Evolutionary conservation across 352 stramenopile genomes (phyloP).

Genomic region (Phytophthora pistaciae): DNA sequence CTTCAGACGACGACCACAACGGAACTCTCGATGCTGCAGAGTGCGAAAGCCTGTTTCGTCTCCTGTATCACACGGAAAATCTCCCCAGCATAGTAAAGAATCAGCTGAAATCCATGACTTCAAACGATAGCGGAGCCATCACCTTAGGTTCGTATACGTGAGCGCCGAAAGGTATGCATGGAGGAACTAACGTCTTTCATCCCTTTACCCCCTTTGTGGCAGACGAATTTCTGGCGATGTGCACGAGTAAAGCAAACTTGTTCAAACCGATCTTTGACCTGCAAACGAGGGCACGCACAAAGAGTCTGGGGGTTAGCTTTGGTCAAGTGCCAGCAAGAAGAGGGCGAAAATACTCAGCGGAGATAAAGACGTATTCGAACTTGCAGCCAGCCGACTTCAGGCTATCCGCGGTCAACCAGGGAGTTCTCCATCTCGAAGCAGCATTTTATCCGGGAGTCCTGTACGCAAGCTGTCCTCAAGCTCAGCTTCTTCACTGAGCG

Average conservation of each 20-base stretch:
- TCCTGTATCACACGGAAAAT: constrained; percentile 58
- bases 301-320: constrained; percentile 49
- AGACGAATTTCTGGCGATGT: constrained; percentile 57
- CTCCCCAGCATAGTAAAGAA: constrained; percentile 44
- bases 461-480: background rate
- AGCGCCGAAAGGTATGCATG: background rate
- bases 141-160: constrained; percentile 19
- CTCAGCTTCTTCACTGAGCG: background rate
- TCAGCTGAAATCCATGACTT: constrained; percentile 45
- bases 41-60: constrained; percentile 60
- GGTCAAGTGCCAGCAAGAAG: constrained; percentile 48
- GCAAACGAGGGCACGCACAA: constrained; percentile 41
- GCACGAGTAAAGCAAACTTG: constrained; percentile 44
- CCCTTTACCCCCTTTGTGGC: background rate
- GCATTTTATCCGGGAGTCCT: background rate
- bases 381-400: constrained; percentile 23
- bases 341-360: constrained; percentile 27
- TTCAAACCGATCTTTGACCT: constrained; percentile 54
- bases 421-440: background rate
- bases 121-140: constrained; percentile 41
- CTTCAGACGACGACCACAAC: constrained; percentile 55
- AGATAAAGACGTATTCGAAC: constrained; percentile 39
- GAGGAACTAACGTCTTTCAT: background rate
- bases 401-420: constrained; percentile 9
- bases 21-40: constrained; percentile 52